phyloP scores from a whole-genome alignment of 495 filamentous ascomycete genomes.

The Trichoderma erinaceum region DNA sequence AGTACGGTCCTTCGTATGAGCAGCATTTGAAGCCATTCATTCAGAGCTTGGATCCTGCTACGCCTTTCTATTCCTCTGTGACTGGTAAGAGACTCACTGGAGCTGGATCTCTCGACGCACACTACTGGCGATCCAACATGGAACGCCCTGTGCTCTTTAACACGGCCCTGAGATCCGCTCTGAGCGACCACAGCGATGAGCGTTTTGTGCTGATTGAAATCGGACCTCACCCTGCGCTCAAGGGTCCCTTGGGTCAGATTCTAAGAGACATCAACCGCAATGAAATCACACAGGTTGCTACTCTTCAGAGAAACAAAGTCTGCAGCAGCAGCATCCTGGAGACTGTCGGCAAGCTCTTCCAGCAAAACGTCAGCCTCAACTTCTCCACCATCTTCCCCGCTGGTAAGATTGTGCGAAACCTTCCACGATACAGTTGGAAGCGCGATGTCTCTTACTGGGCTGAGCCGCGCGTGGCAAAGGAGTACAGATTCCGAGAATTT shows the following conservation, averaged over 20 bases:
- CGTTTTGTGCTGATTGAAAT: constrained; percentile 35
- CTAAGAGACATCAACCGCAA: neutral
- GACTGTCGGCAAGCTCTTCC: constrained; percentile 2
- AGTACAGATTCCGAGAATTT: constrained; percentile 35
- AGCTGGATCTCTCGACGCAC: constrained; percentile 24
- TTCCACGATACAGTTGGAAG: constrained; percentile 34
- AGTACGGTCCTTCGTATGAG: constrained; percentile 21
- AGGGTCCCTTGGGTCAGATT: constrained; percentile 14
- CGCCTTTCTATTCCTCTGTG: constrained; percentile 22
- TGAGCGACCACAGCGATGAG: neutral
- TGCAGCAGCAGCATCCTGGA: neutral
- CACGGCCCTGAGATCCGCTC: constrained; percentile 22
- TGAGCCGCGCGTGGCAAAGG: constrained; percentile 35
- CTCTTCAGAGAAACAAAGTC: neutral
- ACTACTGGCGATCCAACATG: neutral
- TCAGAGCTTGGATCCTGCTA: constrained; percentile 17
- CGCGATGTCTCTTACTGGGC: constrained; percentile 36
- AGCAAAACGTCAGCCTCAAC: neutral
- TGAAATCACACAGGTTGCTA: neutral
- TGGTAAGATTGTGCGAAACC: constrained; percentile 21
- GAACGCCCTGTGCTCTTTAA: neutral
- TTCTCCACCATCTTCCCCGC: neutral
- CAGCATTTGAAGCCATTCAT: constrained; percentile 16
- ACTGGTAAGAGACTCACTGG: constrained; percentile 27
- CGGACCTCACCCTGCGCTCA: constrained; percentile 40